Evolutionary conservation across 2,329 filamentous ascomycete species (phyloP).

Genomic region (Diaporthe humulicola): DNA sequence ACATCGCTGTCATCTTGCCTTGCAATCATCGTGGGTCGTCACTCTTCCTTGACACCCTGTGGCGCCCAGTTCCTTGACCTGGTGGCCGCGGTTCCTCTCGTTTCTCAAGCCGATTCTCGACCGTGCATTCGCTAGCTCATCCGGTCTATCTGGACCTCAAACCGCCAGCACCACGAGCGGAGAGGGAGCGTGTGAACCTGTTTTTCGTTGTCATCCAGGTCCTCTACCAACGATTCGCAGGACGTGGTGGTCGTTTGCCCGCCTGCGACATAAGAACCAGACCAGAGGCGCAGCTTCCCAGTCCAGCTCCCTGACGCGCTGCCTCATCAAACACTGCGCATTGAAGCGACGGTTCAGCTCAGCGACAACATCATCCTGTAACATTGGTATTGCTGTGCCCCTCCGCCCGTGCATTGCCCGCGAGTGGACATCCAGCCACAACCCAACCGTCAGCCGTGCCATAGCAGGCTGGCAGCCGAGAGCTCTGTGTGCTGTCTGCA

Average conservation of each 20-base stretch:
- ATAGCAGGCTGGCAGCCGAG: slow-evolving; percentile 2
- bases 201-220: not conserved
- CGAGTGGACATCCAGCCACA: slow-evolving; percentile 16
- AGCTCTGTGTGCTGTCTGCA: not conserved
- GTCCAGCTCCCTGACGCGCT: not conserved
- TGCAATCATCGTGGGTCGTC: not conserved
- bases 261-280: not conserved
- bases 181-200: not conserved
- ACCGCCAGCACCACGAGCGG: not conserved
- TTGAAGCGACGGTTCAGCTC: not conserved
- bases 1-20: not conserved
- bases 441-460: slow-evolving; percentile 1
- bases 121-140: slow-evolving; percentile 21
- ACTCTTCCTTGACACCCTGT: not conserved
- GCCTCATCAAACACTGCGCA: slow-evolving; percentile 1
- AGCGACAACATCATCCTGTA: not conserved
- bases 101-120: slow-evolving; percentile 8
- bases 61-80: not conserved
- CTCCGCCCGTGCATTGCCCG: not conserved
- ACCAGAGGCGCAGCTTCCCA: slow-evolving; percentile 12
- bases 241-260: not conserved
- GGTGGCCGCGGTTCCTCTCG: slow-evolving; percentile 2
- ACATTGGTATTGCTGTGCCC: not conserved
- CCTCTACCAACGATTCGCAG: not conserved
- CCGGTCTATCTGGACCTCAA: slow-evolving; percentile 17